Evolutionary conservation across 352 stramenopile genomes (phyloP).

Genomic region (Phytopythium sindhum): DNA sequence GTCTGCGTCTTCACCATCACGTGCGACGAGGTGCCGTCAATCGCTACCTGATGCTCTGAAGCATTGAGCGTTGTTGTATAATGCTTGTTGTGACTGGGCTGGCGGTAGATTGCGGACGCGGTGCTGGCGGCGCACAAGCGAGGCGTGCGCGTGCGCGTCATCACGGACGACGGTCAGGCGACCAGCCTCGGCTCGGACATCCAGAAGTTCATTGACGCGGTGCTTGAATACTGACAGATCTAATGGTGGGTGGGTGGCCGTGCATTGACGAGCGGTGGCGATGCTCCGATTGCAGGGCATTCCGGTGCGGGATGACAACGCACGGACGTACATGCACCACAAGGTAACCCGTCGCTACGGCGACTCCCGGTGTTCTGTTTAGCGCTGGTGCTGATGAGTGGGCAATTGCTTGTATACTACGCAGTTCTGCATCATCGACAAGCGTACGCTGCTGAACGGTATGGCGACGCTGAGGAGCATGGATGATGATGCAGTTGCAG

Average conservation of each 20-base stretch:
- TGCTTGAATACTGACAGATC: conserved; percentile 10
- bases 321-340: conserved; percentile 67
- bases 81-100: no score
- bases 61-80: no score
- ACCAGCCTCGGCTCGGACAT: conserved; percentile 63
- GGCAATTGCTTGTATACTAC: not conserved
- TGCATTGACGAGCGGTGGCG: not conserved
- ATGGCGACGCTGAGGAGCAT: not conserved
- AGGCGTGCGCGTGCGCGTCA: conserved; percentile 51
- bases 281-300: conserved; percentile 32
- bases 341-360: conserved; percentile 27
- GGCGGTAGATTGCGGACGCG: conserved; percentile 56
- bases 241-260: not conserved
- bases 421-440: conserved; percentile 73
- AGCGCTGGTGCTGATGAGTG: not conserved
- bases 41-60: no score
- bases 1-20: conserved; percentile 78
- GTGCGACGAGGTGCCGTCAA: conserved; percentile 44
- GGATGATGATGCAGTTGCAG: no score
- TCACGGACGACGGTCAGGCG: conserved; percentile 62
- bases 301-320: conserved; percentile 53
- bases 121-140: conserved; percentile 52
- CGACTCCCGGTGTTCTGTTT: not conserved
- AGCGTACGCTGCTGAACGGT: conserved; percentile 57
- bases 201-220: conserved; percentile 69